Evolutionary conservation across 805 yeast genomes (phyloP), one percentile per base, ranked within the genome.

Genomic region (Candida loeiensis): DNA sequence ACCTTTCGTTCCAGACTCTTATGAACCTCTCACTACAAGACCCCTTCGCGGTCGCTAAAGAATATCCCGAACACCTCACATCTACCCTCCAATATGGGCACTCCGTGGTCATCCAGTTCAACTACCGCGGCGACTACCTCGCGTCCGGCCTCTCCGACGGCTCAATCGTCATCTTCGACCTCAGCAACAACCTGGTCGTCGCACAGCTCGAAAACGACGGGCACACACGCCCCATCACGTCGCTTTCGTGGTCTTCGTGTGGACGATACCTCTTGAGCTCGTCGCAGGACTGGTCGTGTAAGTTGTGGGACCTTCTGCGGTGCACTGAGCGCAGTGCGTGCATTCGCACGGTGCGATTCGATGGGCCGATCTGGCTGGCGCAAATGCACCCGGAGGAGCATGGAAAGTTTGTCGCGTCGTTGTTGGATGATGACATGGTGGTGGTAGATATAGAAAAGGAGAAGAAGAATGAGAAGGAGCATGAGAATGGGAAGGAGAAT

Each of bases 41-140:
- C 60, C 97, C 97, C 3, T 87, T 88, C 59, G 79, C 91, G 2
- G 89, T 91, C 16, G 82, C 95, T 15, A 88, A 87, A 54, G 98
- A 90, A 55, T 90, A 77, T 52, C 98, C 98, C 0, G 96, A 90
- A 45, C 74, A 82, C 1, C 73, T 87, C n/a, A 75, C 84, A 2
- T 80, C 80, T 45, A 80, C 90, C 0, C 63, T 88, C 9, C 76
- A 76, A 9, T 79, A 78, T 40, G 82, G 88, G 1, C 79, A 75
- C 46, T 76, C 79, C 32, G 83, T 87, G 6, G 77, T 77, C 43
- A 71, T 89, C 28, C 77, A 75, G 55, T 85, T 79, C 65, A 85
- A 79, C 50, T 63, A 73, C 6, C 77, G 77, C 37, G 97, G 97
- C 4, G 95, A 87, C 56, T 90, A 90, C 54, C 59, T 89, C 4